These are phyloP conservation scores for Aspergillus ibericus DNA, from an alignment of 2,329 filamentous ascomycete genomes.

Conservation along the genomic window DNA sequence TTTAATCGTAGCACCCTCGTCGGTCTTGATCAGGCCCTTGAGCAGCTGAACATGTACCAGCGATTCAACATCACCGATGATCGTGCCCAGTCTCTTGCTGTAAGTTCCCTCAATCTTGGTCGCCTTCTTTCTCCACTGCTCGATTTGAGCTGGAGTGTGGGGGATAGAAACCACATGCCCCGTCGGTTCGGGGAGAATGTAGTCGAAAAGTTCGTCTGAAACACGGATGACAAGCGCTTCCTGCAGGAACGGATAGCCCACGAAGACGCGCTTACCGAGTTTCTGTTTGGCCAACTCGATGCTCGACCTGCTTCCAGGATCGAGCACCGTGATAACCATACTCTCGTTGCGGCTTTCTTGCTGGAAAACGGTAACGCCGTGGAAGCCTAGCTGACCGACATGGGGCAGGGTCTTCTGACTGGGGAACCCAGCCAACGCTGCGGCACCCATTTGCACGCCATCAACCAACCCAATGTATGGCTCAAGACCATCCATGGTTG, in stretches of 20 bases:
- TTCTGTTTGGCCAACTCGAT: slow-evolving; percentile 72
- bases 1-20: slow-evolving; percentile 87
- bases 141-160: slow-evolving; percentile 73
- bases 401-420: slow-evolving; percentile 84
- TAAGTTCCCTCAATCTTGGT: slow-evolving; percentile 81
- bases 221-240: slow-evolving; percentile 88
- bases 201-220: slow-evolving; percentile 91
- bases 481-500: slow-evolving; percentile 84
- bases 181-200: slow-evolving; percentile 67
- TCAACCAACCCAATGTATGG: slow-evolving; percentile 80
- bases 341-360: slow-evolving; percentile 95
- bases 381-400: slow-evolving; percentile 76
- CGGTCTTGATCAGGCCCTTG: slow-evolving; percentile 84
- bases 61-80: slow-evolving; percentile 83
- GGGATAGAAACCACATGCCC: slow-evolving; percentile 66
- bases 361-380: slow-evolving; percentile 92
- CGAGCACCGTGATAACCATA: slow-evolving; percentile 82
- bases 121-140: slow-evolving; percentile 81
- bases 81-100: slow-evolving; percentile 84
- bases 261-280: slow-evolving; percentile 81
- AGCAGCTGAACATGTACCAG: slow-evolving; percentile 92
- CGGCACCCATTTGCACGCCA: slow-evolving; percentile 76
- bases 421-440: slow-evolving; percentile 91
- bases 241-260: slow-evolving; percentile 92
- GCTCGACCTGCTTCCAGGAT: slow-evolving; percentile 69